Percentiles rank a stretch among this genome's conserved stretches.
These are phyloP conservation scores for Bretziella fagacearum DNA, from an alignment of 2,329 filamentous ascomycete species.

Conservation along the genomic window DNA sequence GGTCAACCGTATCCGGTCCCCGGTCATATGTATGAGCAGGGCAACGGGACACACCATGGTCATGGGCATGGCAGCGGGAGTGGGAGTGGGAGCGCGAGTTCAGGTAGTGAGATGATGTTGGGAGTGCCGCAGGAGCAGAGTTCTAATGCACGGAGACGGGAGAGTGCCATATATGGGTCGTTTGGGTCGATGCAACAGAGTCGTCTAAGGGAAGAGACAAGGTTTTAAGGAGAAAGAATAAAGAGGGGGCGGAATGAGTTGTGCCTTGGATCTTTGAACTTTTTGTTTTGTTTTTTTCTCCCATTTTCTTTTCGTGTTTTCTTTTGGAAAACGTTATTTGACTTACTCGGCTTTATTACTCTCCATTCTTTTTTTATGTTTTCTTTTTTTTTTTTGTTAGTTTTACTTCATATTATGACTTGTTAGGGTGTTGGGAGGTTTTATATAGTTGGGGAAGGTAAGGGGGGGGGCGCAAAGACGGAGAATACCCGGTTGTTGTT, in stretches of 20 bases:
- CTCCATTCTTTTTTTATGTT: neutral
- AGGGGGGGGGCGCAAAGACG: too few relatives aligned
- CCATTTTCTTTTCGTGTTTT: neutral
- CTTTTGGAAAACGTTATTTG: neutral
- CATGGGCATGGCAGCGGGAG: too few relatives aligned
- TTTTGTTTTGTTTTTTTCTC: constrained; percentile 2
- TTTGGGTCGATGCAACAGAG: constrained; percentile 30
- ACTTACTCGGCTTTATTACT: neutral
- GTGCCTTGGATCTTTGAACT: neutral
- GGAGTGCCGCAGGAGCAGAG: constrained; percentile 11
- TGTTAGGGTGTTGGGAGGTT: too few relatives aligned
- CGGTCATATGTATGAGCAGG: constrained; percentile 26
- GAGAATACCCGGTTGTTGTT: too few relatives aligned
- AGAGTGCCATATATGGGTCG: constrained; percentile 44
- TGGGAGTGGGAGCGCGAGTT: neutral
- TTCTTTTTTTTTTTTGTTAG: neutral
- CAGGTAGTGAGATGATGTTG: constrained; percentile 12
- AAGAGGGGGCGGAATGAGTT: neutral
- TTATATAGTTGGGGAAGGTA: too few relatives aligned
- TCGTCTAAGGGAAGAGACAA: constrained; percentile 37
- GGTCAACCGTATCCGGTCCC: neutral
- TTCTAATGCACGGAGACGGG: constrained; percentile 29
- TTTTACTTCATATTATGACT: neutral
- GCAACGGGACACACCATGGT: constrained; percentile 11
- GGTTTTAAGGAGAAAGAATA: constrained; percentile 22